These are phyloP conservation scores for Trametes versicolor DNA, from an alignment of 1,284 basidiomycete species.

Conservation along the genomic window DNA sequence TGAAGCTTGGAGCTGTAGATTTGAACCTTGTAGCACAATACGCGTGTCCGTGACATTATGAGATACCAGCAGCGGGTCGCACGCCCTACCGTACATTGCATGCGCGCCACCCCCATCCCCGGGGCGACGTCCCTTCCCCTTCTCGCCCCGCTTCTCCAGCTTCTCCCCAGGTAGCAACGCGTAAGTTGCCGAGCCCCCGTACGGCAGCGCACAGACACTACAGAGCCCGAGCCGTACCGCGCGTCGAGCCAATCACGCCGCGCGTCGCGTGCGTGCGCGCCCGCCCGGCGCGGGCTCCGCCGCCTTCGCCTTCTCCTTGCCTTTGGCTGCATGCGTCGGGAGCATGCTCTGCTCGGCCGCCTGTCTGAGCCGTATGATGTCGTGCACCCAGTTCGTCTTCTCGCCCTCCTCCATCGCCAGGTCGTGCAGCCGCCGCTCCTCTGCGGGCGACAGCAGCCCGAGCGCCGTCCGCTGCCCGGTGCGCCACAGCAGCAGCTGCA, in stretches of 20 bases:
- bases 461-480: constrained; percentile 60
- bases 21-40: background rate
- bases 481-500: constrained; percentile 77
- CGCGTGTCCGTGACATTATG: constrained; percentile 2
- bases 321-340: constrained; percentile 30
- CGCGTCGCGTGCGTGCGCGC: constrained; percentile 27
- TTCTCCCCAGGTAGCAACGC: constrained; percentile 18
- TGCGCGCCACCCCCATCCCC: constrained; percentile 5
- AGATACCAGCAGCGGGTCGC: constrained; percentile 19
- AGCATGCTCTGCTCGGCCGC: constrained; percentile 39
- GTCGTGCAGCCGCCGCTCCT: constrained; percentile 64
- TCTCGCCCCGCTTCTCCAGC: background rate
- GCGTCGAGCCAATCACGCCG: constrained; percentile 22
- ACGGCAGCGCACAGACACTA: constrained; percentile 22
- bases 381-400: constrained; percentile 73
- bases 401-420: constrained; percentile 56
- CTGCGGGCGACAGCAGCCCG: constrained; percentile 56
- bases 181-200: constrained; percentile 25
- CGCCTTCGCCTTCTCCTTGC: constrained; percentile 15
- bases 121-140: background rate
- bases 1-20: background rate
- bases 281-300: constrained; percentile 13
- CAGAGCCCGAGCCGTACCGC: constrained; percentile 10
- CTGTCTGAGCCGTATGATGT: constrained; percentile 56
- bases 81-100: constrained; percentile 11